Percentiles rank a stretch among this genome's conserved stretches.
These are phyloP conservation scores for Ceratocystis colombiana DNA, from an alignment of 2,329 filamentous ascomycete genomes.

Conservation along the genomic window DNA sequence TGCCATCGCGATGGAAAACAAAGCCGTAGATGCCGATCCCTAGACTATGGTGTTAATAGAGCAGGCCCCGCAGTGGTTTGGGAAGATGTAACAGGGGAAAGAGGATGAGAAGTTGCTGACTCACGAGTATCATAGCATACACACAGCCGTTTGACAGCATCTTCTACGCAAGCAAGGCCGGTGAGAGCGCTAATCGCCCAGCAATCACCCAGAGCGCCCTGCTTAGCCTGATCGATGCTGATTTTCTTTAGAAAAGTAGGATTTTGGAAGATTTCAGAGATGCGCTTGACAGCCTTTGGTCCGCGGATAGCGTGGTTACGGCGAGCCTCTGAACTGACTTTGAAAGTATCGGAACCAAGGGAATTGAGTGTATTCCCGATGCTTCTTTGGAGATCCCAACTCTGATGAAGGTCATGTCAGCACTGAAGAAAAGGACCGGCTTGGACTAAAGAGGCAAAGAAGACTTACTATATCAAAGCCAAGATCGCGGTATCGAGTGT, in stretches of 20 bases:
- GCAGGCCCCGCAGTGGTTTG: background rate
- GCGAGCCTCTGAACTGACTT: conserved; percentile 33
- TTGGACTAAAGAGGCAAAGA: conserved; percentile 29
- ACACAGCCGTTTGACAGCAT: conserved; percentile 61
- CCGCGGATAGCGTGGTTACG: conserved; percentile 38
- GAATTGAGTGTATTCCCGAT: conserved; percentile 47
- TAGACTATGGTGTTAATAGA: conserved; percentile 21
- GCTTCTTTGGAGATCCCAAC: conserved; percentile 59
- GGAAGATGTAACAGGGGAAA: background rate
- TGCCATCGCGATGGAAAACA: conserved; percentile 77
- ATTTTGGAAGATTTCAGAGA: conserved; percentile 64
- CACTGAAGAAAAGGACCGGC: conserved; percentile 25
- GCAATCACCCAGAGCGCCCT: conserved; percentile 69
- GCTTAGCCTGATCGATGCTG: conserved; percentile 64
- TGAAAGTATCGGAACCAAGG: conserved; percentile 43
- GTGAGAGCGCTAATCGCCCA: conserved; percentile 74
- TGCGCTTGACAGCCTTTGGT: conserved; percentile 66
- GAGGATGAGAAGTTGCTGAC: conserved; percentile 27
- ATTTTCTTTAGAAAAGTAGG: conserved; percentile 58
- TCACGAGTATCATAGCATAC: conserved; percentile 58
- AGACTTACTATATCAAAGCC: conserved; percentile 47
- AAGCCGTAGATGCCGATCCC: conserved; percentile 77
- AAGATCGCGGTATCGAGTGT: conserved; percentile 67
- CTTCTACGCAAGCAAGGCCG: conserved; percentile 62
- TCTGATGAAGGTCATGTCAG: conserved; percentile 33